phyloP scores from a whole-genome alignment of 345 rosid species.

The Salix brachista region DNA sequence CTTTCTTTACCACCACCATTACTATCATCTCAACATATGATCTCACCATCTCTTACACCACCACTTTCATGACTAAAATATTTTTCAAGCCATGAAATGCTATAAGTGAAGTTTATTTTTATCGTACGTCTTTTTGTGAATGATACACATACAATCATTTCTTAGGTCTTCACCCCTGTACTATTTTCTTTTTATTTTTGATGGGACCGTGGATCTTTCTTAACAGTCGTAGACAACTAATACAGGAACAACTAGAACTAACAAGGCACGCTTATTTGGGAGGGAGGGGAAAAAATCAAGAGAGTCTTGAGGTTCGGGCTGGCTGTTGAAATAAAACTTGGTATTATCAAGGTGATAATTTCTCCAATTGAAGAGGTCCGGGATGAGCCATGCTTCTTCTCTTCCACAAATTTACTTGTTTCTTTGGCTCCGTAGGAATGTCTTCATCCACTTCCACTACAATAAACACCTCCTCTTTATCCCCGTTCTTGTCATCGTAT shows the following conservation, averaged over 20 bases:
- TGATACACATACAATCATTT: too few species aligned
- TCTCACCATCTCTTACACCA: too few species aligned
- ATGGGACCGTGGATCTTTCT: too few species aligned
- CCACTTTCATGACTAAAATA: too few species aligned
- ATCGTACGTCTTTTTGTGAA: too few species aligned
- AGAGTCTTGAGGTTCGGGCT: background rate
- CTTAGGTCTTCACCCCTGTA: too few species aligned
- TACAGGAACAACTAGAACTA: background rate
- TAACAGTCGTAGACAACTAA: background rate
- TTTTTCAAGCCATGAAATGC: too few species aligned
- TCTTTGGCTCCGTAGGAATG: conserved; percentile 10
- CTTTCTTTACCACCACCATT: too few species aligned
- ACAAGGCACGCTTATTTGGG: background rate
- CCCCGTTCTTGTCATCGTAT: background rate
- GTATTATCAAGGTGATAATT: background rate
- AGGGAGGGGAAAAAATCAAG: too few species aligned
- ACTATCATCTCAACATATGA: too few species aligned
- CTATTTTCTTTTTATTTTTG: too few species aligned
- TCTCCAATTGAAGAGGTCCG: conserved; percentile 11
- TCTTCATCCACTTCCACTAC: background rate
- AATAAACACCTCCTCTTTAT: background rate
- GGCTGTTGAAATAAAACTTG: background rate
- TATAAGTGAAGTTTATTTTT: too few species aligned
- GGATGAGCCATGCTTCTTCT: conserved; percentile 22
- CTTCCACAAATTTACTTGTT: conserved; percentile 24